These are phyloP conservation scores for Fusarium clavum DNA, from an alignment of 2,329 filamentous ascomycete genomes.

Conservation along the genomic window DNA sequence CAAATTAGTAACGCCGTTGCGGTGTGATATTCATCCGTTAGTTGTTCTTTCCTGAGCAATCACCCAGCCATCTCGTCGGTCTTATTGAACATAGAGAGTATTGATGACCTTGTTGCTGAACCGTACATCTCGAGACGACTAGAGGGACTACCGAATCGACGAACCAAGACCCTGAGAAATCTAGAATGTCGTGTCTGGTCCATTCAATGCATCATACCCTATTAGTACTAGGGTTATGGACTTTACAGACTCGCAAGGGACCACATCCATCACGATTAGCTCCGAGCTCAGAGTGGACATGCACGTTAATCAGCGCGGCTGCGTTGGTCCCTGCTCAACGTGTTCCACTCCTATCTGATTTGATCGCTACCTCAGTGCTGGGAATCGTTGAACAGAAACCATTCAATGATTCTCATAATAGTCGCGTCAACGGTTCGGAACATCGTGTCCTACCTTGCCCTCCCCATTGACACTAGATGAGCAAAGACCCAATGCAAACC, in stretches of 20 bases:
- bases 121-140: background rate
- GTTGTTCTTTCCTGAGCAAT: background rate
- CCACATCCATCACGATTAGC: constrained; percentile 34
- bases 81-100: background rate
- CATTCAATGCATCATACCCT: constrained; percentile 20
- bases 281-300: constrained; percentile 25
- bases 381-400: background rate
- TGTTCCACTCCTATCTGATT: constrained; percentile 15
- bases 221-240: constrained; percentile 29
- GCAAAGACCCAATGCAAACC: background rate
- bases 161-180: constrained; percentile 29
- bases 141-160: background rate
- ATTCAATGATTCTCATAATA: background rate
- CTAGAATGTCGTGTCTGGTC: constrained; percentile 13
- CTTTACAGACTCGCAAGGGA: constrained; percentile 17
- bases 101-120: background rate
- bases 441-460: background rate
- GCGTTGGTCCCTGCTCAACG: constrained; percentile 30
- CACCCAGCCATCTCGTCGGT: background rate
- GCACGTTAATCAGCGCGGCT: constrained; percentile 31
- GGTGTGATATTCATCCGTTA: background rate
- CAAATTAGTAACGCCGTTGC: constrained; percentile 1
- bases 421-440: background rate
- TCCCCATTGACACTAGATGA: background rate
- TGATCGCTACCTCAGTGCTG: background rate